A percentile compares a stretch with the other conserved stretches of the same genome.
phyloP scores from a whole-genome alignment of 1,284 basidiomycete genomes.

The Leccinum griseonigrum region DNA sequence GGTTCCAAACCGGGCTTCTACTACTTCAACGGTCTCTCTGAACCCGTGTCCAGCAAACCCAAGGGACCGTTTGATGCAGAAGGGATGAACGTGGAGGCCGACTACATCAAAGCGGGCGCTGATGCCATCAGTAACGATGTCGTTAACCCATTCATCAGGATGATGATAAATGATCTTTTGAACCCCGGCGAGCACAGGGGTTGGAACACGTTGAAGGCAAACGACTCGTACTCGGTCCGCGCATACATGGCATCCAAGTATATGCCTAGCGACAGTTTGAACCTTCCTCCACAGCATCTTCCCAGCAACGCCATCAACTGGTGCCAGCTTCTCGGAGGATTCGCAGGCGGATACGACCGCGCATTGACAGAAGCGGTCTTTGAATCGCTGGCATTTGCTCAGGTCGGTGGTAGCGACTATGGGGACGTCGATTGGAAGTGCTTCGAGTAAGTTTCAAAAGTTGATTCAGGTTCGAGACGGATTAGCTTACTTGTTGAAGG shows the following conservation, averaged over 20 bases:
- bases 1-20: constrained; percentile 6
- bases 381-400: constrained; percentile 12
- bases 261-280: constrained; percentile 14
- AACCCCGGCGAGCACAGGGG: background rate
- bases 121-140: constrained; percentile 9
- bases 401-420: constrained; percentile 2
- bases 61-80: constrained; percentile 3
- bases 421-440: constrained; percentile 23
- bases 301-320: constrained; percentile 21
- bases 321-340: constrained; percentile 18
- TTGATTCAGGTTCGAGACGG: background rate
- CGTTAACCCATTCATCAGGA: constrained; percentile 8
- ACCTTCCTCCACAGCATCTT: constrained; percentile 14
- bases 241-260: constrained; percentile 22
- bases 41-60: background rate
- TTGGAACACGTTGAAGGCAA: constrained; percentile 10
- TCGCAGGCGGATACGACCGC: constrained; percentile 14
- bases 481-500: constrained; percentile 4
- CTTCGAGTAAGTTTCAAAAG: constrained; percentile 13
- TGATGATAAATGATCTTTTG: constrained; percentile 6
- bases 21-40: constrained; percentile 12
- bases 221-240: constrained; percentile 17
- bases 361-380: constrained; percentile 22
- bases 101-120: constrained; percentile 11
- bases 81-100: constrained; percentile 9